Evolutionary conservation across 306 rosid genomes (phyloP).

Genomic region (Prunus fruticosa): DNA sequence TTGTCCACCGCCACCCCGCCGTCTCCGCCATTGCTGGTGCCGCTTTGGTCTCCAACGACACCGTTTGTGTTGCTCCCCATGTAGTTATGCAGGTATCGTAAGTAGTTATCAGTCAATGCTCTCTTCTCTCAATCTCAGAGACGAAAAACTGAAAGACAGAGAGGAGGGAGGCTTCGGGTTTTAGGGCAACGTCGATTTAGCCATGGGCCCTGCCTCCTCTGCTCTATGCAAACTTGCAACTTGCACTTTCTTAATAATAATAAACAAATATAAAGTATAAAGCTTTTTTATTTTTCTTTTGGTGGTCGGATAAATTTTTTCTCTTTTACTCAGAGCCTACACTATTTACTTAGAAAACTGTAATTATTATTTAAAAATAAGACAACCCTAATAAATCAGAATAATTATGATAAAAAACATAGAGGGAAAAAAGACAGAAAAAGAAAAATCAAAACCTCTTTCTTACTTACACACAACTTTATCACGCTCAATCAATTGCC

Average conservation of each 20-base stretch:
- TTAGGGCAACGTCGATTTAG: slow-evolving; percentile 44
- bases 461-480: no score
- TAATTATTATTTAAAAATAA: no score
- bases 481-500: no score
- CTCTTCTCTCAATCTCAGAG: not conserved
- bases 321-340: no score
- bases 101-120: not conserved
- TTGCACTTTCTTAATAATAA: not conserved
- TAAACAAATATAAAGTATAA: not conserved
- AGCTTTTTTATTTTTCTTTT: not conserved
- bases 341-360: no score
- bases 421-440: no score
- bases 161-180: not conserved
- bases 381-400: no score
- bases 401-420: no score
- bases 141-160: not conserved
- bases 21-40: slow-evolving; percentile 18
- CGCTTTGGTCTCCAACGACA: slow-evolving; percentile 30
- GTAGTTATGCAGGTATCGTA: not conserved
- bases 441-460: no score
- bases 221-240: not conserved
- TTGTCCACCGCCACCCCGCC: slow-evolving; percentile 48
- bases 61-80: slow-evolving; percentile 76
- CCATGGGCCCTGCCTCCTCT: not conserved
- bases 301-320: no score